Evolutionary conservation across 306 rosid genomes (phyloP), one percentile per base, ranked within the genome.

Genomic region (Castanea crenata): DNA sequence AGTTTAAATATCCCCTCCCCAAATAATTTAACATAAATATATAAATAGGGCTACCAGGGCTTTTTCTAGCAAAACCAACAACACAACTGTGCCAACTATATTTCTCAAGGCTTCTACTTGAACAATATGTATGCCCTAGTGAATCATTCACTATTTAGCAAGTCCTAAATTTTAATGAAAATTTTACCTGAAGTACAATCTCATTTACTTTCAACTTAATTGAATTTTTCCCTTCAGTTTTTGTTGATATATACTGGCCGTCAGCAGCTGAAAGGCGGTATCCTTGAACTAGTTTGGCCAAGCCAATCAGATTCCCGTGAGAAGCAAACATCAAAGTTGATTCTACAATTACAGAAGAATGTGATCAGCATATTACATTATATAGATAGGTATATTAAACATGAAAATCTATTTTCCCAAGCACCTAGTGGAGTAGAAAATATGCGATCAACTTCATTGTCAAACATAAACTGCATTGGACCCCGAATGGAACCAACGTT

Each of bases 371-470:
- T 67, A 79, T 73, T 72, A 75, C 63, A 74, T 10, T 74, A 70
- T 65, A 57, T 13, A 69, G 32, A 81, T 79, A 78, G 74, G 32
- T n/a, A 20, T 29, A 59, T 55, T 74, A 58, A 74, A 65, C 56
- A 58, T 25, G 76, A 76, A 79, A 77, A n/a, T 31, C 38, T 74
- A 2, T 49, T 12, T 72, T 81, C 64, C 80, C 78, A 73, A 55
- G 83, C 84, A 96, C 99, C 99, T 91, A 93, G 55, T 71, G 99
- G 99, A 88, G 98, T 86, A 70, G 97, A 89, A 82, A 93, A 93
- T 85, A 96, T 96, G 71, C 96, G 94, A 86, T 96, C 97, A 67
- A 90, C 90, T 86, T 93, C 97, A 83, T 87, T 88, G 80, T 96
- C 98, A 87, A 96, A 96, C 92, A 90, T 61, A 90, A 90, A 96